Evolutionary conservation across 75 land plant genomes (phyloP).

Genomic region (Chamaecyparis obtusa): DNA sequence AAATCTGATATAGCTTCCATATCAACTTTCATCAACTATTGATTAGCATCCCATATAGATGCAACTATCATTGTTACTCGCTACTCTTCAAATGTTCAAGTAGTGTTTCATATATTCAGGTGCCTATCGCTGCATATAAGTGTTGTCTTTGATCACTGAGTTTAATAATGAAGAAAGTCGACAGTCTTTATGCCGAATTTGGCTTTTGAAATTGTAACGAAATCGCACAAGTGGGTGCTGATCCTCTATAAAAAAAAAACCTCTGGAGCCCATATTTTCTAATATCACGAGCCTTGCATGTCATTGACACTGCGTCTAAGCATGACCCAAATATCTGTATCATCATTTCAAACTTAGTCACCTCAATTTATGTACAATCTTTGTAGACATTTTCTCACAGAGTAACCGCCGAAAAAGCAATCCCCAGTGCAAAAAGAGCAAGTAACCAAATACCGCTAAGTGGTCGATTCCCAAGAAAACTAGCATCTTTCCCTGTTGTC

Average conservation of each 20-base stretch:
- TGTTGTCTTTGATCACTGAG: too few species aligned
- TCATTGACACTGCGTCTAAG: not conserved
- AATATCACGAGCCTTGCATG: conserved; percentile 56
- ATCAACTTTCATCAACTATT: too few species aligned
- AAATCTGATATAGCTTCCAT: too few species aligned
- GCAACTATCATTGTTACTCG: too few species aligned
- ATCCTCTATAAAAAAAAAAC: conserved; percentile 47
- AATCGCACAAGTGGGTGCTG: conserved; percentile 33
- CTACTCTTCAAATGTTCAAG: too few species aligned
- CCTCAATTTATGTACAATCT: not conserved
- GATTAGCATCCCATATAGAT: too few species aligned
- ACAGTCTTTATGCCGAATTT: too few species aligned
- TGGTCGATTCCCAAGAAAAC: not conserved
- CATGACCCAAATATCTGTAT: not conserved
- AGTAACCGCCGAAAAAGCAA: not conserved
- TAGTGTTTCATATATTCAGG: too few species aligned
- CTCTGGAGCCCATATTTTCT: conserved; percentile 63
- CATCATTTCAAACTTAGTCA: conserved; percentile 2
- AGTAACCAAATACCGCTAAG: not conserved
- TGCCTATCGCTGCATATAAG: too few species aligned
- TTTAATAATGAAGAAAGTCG: too few species aligned
- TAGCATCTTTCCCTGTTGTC: not conserved
- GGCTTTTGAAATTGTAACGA: conserved; percentile 26
- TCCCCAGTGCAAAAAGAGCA: not conserved
- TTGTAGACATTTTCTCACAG: not conserved